Conservation (phyloP, 1,139 yeast genomes). For the Diutina sp. region DNA sequence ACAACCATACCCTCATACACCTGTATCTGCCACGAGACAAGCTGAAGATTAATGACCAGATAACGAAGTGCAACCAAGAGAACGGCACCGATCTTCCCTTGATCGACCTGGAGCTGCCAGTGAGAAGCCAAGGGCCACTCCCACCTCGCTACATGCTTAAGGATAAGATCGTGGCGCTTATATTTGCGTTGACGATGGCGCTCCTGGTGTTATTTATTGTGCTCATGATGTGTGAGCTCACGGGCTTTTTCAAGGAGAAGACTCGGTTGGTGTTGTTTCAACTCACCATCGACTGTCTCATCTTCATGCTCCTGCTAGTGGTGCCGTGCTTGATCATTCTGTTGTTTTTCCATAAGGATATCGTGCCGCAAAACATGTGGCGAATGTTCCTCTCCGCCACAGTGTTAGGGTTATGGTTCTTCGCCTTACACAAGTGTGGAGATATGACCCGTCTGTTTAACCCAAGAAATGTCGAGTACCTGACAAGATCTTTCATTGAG, state of each 20-base stretch:
- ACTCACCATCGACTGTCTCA: conserved; percentile 19
- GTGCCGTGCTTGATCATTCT: conserved; percentile 23
- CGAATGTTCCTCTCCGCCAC: conserved; percentile 6
- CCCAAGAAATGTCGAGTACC: conserved; percentile 5
- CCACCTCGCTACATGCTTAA: conserved; percentile 2
- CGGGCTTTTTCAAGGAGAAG: conserved; percentile 12
- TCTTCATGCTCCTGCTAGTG: conserved; percentile 18
- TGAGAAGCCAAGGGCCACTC: conserved; percentile 7
- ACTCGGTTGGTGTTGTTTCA: conserved; percentile 17
- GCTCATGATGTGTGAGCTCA: conserved; percentile 27
- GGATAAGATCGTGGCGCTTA: conserved; percentile 11
- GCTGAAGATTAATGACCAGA: conserved; percentile 13
- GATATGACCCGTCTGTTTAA: conserved; percentile 18
- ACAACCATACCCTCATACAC: conserved; percentile 15
- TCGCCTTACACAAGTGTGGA: conserved; percentile 17
- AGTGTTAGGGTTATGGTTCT: conserved; percentile 21
- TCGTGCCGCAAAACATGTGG: conserved; percentile 6
- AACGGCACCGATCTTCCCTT: conserved; percentile 9
- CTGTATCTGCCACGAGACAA: conserved; percentile 4
- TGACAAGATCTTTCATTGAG: conserved; percentile 18
- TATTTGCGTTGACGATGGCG: conserved; percentile 19
- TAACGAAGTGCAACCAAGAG: conserved; percentile 8
- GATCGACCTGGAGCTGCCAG: conserved; percentile 10
- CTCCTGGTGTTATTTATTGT: conserved; percentile 21
- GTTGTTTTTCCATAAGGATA: conserved; percentile 16